Base-by-base conservation (phyloP, 306 rosid genomes). In the Prinsepia uniflora region DNA sequence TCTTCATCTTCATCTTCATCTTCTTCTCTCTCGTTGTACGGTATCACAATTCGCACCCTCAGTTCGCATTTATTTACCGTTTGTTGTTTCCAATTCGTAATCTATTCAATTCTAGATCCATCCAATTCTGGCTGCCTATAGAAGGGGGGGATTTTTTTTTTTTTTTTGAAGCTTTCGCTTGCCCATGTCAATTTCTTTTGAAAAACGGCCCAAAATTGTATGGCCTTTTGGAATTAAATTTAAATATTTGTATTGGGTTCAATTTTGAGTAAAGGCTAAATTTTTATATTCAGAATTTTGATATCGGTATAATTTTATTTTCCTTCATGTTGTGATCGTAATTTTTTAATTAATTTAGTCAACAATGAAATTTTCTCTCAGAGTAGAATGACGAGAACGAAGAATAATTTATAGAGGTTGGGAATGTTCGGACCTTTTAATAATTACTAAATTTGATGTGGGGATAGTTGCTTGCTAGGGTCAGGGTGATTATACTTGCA, bases 41-140 rank as follows among this genome's bases (percentile, higher is more conserved):
- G 73, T 68, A 68, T 53, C n/a, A 13, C 12, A 39, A 18, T 53
- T 52, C 62, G 10, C n/a, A 50, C 12, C 57, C 46, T 17, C 40
- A 11, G 0, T 53, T 68, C 2, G 17, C 20, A 7, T 10, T 44
- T 64, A 64, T 10, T 64, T 64, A 12, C 63, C 36, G 39, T 50
- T 68, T 50, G 30, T 10, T n/a, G 10, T 39, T 43, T 44, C 53
- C 54, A 64, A 12, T 19, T 39, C 46, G n/a, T 40, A 8, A 5
- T 61, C 66, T 8, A 11, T 64, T 43, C 53, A 44, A 6, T 20
- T 3, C 24, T 52, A 68, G 72, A 68, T 68, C 72, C 61, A n/a
- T 52, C 40, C 62, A 40, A 50, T 39, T 68, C 53, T 11, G n/a
- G 19, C 39, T 67, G 46, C 60, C 34, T 36, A 9, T 30, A 30